Base-by-base conservation (phyloP, 2,329 filamentous ascomycete genomes). In the Rhynchosporium secalis region DNA sequence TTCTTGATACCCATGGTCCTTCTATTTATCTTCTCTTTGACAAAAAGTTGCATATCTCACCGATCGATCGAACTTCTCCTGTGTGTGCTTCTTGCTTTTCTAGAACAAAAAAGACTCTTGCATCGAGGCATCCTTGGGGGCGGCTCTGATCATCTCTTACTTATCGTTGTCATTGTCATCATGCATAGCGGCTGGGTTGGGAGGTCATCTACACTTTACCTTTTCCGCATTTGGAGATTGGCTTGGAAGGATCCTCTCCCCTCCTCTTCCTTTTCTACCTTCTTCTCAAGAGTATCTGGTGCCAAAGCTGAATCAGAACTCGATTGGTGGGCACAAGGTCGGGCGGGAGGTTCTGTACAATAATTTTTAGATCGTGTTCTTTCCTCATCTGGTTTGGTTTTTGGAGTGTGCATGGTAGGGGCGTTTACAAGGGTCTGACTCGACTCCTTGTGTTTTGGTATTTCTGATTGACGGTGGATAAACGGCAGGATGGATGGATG, bases 1-100 rank as follows among this genome's bases (percentile, higher is more conserved):
- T 66, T 68, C 64, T 66, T 70, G 66, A 70, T 70, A 70, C 68
- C 66, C 68, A 41, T 40, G 51, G 51, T 60, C 43, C 59, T 68
- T 61, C 9, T 36, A 36, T 65, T 65, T 46, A 15, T 63, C 41
- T 56, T 33, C 43, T 40, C 20, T 49, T 52, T 56, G 33, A 36
- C 51, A 31, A 62, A 62, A 63, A 65, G 58, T 58, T 61, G 59
- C 60, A 60, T 63, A 62, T 64, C 47, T 8, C 10, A 20, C 28
- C 49, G 49, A 40, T 8, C 40, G 33, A 40, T 20, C 33, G 33
- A 36, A 36, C 33, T 36, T 36, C 26, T 12, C 29, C 20, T 48
- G 20, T 36, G 45, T 38, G 56, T 29, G 26, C 56, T 28, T 5
- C 9, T 36, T 36, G 9, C 41, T 52, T 57, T 47, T 57, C 55